Evolutionary conservation across 139 green algal species (phyloP), one percentile per base, ranked within the genome.

Genomic region (Parachlorella kessleri): DNA sequence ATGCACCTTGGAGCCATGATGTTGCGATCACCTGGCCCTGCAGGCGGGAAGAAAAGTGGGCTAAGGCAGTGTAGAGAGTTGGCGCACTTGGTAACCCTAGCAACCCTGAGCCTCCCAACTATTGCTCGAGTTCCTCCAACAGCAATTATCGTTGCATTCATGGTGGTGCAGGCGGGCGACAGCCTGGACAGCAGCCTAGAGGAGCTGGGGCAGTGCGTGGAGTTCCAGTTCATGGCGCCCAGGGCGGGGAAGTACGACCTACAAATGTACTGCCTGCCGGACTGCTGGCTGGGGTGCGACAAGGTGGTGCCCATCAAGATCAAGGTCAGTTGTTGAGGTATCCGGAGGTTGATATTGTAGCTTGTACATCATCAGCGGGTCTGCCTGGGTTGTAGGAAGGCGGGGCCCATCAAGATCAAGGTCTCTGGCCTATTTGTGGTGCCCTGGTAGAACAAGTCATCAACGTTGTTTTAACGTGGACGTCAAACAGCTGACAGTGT

Each of bases 221-320:
- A 95, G 69, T 38, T 97, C 30, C 78, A 85, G 42, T 97, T 98
- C 41, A 37, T 72, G 6, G 89, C 90, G 3, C 86, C 85, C 1
- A 23, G 59, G 2, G 77, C 91, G 67, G 92, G 89, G 66, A 95
- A 88, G 66, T 91, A 93, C 65, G 86, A 93, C 70, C 78, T 96
- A 68, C 82, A 85, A 64, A 68, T 98, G 72, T 69, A 88, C 33
- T 77, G 86, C 72, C 90, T 98, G 84, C 91, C 82, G 39, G 93
- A 98, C 73, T 89, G 76, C 18, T 98, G 95, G 89, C 85, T 98
- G 37, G 95, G 95, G 66, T 87, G 70, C 30, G 95, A 98, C 82
- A 75, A 81, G 33, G 81, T 78, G 1, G 41, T 94, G 23, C 82
- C 86, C 35, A 65, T 97, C 40, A 87, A 78, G 65, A 41, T 95